phyloP scores from a whole-genome alignment of 2,329 filamentous ascomycete species.

The Calonectria henricotiae region DNA sequence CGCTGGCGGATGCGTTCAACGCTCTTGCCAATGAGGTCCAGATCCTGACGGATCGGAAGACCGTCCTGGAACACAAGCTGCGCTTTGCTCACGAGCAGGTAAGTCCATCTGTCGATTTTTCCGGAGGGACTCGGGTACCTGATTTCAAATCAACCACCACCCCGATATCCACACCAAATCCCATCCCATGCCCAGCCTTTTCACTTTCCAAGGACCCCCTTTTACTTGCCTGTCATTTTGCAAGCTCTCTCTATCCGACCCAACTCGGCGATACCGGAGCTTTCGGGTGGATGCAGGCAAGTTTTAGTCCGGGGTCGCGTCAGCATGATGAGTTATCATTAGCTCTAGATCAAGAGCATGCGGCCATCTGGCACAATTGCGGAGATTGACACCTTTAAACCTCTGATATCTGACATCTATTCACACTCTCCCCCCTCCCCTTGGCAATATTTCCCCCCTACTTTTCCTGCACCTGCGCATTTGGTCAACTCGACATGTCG shows the following conservation, averaged over 20 bases:
- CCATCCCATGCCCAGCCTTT: constrained; percentile 38
- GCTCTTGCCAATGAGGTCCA: constrained; percentile 78
- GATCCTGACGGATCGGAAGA: constrained; percentile 75
- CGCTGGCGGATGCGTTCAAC: constrained; percentile 76
- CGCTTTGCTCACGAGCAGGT: constrained; percentile 79
- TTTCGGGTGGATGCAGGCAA: constrained; percentile 31
- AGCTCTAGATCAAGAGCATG: constrained; percentile 90
- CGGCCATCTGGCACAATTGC: constrained; percentile 63
- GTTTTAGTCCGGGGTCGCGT: constrained; percentile 38
- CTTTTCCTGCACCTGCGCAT: neutral
- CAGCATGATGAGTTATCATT: constrained; percentile 68
- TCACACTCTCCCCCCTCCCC: constrained; percentile 25
- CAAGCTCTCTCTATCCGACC: constrained; percentile 28
- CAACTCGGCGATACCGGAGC: constrained; percentile 51
- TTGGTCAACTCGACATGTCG: constrained; percentile 36
- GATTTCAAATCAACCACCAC: constrained; percentile 43
- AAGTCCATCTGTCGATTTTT: constrained; percentile 53
- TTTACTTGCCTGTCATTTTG: constrained; percentile 27
- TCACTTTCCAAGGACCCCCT: constrained; percentile 27
- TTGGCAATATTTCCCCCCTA: neutral
- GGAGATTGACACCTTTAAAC: constrained; percentile 74
- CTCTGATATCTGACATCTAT: constrained; percentile 58
- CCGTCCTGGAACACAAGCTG: constrained; percentile 77
- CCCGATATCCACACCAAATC: constrained; percentile 27
- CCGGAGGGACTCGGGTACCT: constrained; percentile 28